Percentiles rank a stretch among this genome's conserved stretches.
phyloP scores from a whole-genome alignment of 495 filamentous ascomycete species.

The Copromyces sp. region DNA sequence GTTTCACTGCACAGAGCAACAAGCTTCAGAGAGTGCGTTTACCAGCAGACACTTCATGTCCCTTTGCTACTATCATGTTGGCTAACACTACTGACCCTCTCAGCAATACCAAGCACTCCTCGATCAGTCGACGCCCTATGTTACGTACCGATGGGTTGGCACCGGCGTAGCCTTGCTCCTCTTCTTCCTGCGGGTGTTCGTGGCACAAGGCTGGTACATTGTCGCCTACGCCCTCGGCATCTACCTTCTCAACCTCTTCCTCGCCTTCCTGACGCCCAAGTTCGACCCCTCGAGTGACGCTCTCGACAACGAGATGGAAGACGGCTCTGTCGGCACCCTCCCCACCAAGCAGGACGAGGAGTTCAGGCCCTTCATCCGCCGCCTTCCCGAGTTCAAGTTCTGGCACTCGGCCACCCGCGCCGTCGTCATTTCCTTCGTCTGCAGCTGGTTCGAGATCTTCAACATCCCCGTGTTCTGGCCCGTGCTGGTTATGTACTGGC shows the following conservation, averaged over 20 bases:
- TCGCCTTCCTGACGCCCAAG: constrained; percentile 96
- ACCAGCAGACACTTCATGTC: neutral
- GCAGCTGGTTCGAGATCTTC: constrained; percentile 87
- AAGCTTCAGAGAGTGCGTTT: constrained; percentile 33
- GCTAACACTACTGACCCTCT: neutral
- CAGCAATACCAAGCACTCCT: constrained; percentile 93
- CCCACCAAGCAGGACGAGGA: constrained; percentile 94
- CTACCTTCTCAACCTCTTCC: constrained; percentile 98
- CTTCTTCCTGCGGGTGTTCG: constrained; percentile 81
- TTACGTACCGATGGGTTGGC: constrained; percentile 78
- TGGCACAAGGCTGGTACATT: constrained; percentile 97
- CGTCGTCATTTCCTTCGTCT: constrained; percentile 70
- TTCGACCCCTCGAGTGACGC: constrained; percentile 95
- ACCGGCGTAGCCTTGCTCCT: constrained; percentile 61
- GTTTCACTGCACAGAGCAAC: constrained; percentile 20
- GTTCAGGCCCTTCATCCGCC: constrained; percentile 91
- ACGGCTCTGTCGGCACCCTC: constrained; percentile 66
- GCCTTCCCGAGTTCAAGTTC: constrained; percentile 98
- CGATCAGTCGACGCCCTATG: constrained; percentile 82
- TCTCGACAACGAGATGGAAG: constrained; percentile 86
- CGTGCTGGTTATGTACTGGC: constrained; percentile 94
- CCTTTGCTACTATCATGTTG: constrained; percentile 2
- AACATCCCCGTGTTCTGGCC: constrained; percentile 99
- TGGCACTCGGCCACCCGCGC: constrained; percentile 92
- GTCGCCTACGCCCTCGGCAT: constrained; percentile 97